Evolutionary conservation across 176 grass and related monocot species (phyloP), one percentile per base, ranked within the genome.

Genomic region (Eleusine coracana): DNA sequence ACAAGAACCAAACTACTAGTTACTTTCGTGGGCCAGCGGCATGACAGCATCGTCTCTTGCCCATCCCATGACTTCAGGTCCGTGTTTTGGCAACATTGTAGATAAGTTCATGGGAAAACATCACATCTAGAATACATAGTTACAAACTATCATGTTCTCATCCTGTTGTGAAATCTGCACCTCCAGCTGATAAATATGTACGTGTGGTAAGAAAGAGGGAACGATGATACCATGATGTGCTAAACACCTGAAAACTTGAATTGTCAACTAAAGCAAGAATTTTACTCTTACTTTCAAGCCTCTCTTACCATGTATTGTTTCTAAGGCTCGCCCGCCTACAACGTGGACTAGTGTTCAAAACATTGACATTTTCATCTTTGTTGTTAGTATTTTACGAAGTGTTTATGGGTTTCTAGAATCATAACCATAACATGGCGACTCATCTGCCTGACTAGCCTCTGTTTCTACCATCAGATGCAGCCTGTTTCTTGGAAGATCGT

Each of bases 21-120:
- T 61, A 44, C 83, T 86, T 78, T 89, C 88, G 56, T 15, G 88
- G 83, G 66, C 78, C 88, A 82, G 17, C 66, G 11, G 3, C 73
- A 36, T 82, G 83, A 86, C 40, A 82, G 15, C 72, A 72, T 60
- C 78, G 63, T 34, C 62, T 44, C 39, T n/a, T 67, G 40, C 76
- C 21, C 75, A 88, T 80, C 76, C 63, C 31, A 52, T 84, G 81
- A 68, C 70, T 36, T 62, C 68, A 13, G 16, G 75, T 74, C 39
- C 50, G 16, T 74, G 69, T 36, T 4, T 50, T 70, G 87, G 71
- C 73, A n/a, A 1, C 76, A 31, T 62, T 42, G 31, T 10, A 52
- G 29, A 67, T 68, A 65, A 63, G 63, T n/a, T 73, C 72, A 21
- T 34, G 23, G 21, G 11, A 15, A 41, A 76, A 41, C 74, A 16